These are phyloP conservation scores for Chaetomium olivaceum DNA, from an alignment of 2,329 filamentous ascomycete genomes.

Conservation along the genomic window DNA sequence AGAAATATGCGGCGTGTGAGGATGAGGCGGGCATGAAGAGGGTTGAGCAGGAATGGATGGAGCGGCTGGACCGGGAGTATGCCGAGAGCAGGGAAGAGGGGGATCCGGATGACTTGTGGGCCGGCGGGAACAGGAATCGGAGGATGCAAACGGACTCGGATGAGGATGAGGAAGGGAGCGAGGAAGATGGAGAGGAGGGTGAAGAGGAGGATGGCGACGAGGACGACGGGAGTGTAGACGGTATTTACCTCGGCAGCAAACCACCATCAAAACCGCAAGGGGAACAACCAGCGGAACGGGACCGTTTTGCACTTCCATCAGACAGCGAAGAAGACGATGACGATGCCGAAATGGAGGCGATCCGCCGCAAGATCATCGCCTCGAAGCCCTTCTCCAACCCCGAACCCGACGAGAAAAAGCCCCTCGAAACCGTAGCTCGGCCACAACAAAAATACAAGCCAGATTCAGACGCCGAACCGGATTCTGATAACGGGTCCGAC, in stretches of 20 bases:
- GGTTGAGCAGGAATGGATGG: conserved; percentile 84
- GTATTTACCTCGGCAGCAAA: conserved; percentile 62
- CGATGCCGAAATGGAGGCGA: conserved; percentile 86
- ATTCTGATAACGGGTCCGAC: conserved; percentile 61
- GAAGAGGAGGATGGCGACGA: conserved; percentile 44
- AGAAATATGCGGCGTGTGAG: conserved; percentile 79
- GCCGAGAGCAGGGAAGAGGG: conserved; percentile 70
- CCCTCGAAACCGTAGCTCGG: conserved; percentile 63
- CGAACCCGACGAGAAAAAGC: conserved; percentile 50
- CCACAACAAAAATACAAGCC: conserved; percentile 50
- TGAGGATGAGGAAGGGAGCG: conserved; percentile 54
- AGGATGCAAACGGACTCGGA: conserved; percentile 55
- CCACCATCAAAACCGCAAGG: conserved; percentile 38
- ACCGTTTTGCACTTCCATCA: conserved; percentile 76
- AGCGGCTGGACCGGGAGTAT: conserved; percentile 87
- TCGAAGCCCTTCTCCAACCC: conserved; percentile 83
- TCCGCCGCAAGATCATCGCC: conserved; percentile 83
- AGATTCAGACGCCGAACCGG: background rate
- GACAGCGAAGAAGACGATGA: conserved; percentile 62
- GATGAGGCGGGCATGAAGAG: conserved; percentile 81
- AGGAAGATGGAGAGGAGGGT: conserved; percentile 46
- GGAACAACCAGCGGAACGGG: conserved; percentile 54
- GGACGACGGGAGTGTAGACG: conserved; percentile 51
- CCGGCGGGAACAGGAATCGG: conserved; percentile 84
- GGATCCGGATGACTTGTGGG: conserved; percentile 78